Evolutionary conservation across 1,139 yeast genomes (phyloP).

Genomic region (Blastobotrys serpentis): DNA sequence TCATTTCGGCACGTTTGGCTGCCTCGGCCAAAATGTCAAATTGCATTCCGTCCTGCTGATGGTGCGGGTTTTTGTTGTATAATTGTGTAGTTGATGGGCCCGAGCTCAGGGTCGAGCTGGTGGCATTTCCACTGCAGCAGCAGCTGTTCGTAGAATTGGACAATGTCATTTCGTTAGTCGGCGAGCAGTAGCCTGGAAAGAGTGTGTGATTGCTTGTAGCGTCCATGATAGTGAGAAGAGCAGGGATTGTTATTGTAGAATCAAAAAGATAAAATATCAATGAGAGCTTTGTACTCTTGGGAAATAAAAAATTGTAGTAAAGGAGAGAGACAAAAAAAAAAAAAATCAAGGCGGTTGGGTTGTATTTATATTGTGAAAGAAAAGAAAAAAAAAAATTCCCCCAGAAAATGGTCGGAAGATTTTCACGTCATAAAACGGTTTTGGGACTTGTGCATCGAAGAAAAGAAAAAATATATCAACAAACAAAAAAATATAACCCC

Average conservation of each 20-base stretch:
- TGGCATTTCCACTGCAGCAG: conserved; percentile 9
- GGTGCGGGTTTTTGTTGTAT: neutral
- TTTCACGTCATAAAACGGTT: conserved; percentile 2
- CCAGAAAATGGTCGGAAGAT: conserved; percentile 1
- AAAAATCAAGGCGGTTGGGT: neutral
- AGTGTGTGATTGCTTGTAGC: conserved; percentile 7
- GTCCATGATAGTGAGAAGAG: neutral
- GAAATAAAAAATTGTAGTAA: conserved; percentile 5
- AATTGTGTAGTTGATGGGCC: conserved; percentile 13
- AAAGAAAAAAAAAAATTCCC: neutral
- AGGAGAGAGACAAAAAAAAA: conserved; percentile 8
- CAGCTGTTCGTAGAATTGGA: neutral
- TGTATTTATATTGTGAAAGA: conserved; percentile 2
- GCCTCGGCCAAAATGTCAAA: conserved; percentile 35
- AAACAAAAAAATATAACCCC: neutral
- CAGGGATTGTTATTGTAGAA: neutral
- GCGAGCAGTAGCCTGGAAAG: conserved; percentile 26
- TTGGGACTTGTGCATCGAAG: conserved; percentile 1
- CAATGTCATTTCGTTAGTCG: conserved; percentile 10
- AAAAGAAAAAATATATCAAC: too few species aligned
- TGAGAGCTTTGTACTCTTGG: too few species aligned
- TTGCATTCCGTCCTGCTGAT: conserved; percentile 5
- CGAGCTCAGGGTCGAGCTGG: neutral
- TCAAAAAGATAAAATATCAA: neutral
- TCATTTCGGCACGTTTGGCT: conserved; percentile 36